Evolutionary conservation across 176 grass and related monocot species (phyloP).

Genomic region (Hyparrhenia diplandra): DNA sequence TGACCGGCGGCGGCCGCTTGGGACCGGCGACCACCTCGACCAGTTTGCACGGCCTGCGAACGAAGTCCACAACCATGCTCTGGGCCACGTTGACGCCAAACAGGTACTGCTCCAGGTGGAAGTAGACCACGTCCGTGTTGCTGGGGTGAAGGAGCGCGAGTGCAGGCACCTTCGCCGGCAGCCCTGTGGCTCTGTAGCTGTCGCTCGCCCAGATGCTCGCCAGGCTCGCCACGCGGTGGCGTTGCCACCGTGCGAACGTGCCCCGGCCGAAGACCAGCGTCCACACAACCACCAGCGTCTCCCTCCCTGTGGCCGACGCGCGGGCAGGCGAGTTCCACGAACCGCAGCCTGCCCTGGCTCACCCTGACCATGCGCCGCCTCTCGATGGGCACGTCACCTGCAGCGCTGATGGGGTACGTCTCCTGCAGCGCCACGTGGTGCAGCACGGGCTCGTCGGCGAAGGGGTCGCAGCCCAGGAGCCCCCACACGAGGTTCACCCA

Average conservation of each 20-base stretch:
- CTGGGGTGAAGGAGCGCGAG: background rate
- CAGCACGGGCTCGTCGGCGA: background rate
- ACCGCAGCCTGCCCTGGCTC: slow-evolving; percentile 1
- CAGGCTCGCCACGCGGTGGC: background rate
- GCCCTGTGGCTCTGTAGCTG: background rate
- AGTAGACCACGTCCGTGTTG: slow-evolving; percentile 7
- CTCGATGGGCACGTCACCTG: background rate
- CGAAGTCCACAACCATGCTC: background rate
- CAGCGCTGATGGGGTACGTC: background rate
- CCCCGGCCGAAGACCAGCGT: background rate
- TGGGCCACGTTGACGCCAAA: background rate
- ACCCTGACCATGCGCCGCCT: background rate
- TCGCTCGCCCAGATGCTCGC: background rate
- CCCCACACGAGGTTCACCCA: slow-evolving; percentile 31
- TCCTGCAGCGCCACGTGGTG: background rate
- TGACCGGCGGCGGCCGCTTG: background rate
- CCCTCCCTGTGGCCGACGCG: background rate
- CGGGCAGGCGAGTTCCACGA: background rate
- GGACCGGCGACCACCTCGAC: background rate
- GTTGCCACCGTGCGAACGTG: background rate
- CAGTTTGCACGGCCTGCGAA: background rate
- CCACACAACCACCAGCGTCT: background rate
- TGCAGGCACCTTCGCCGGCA: background rate
- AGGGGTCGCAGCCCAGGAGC: slow-evolving; percentile 1
- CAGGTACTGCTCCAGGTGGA: background rate